Percentiles rank a stretch among this genome's conserved stretches.
Conservation (phyloP, 2,329 filamentous ascomycete genomes). For the Daldinia eschscholtzii region DNA sequence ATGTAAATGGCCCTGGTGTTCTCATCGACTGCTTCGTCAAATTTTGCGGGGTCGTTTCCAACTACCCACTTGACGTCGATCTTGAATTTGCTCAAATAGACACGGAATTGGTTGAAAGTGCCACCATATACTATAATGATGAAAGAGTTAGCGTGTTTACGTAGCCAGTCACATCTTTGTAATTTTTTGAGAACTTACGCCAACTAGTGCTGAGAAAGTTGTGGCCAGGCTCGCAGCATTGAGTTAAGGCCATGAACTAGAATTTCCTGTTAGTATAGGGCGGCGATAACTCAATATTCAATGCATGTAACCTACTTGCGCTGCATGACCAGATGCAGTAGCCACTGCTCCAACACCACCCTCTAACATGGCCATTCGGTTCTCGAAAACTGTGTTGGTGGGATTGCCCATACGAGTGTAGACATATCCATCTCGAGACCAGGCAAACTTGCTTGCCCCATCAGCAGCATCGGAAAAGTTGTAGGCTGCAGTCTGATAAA, state of each 20-base stretch:
- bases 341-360: constrained; percentile 55
- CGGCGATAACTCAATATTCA: neutral
- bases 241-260: constrained; percentile 55
- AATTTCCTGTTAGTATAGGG: constrained; percentile 22
- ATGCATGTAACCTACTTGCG: constrained; percentile 45
- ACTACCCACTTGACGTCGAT: constrained; percentile 56
- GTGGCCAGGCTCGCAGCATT: constrained; percentile 54
- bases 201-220: constrained; percentile 56
- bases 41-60: constrained; percentile 50
- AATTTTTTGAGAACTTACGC: constrained; percentile 42
- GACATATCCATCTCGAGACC: constrained; percentile 56
- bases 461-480: constrained; percentile 56
- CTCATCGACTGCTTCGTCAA: constrained; percentile 51
- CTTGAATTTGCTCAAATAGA: constrained; percentile 56
- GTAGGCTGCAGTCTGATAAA: constrained; percentile 51
- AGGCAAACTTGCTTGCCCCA: constrained; percentile 54
- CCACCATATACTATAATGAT: constrained; percentile 52
- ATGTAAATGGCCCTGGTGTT: constrained; percentile 52
- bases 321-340: constrained; percentile 55
- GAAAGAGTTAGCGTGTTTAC: constrained; percentile 25
- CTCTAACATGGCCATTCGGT: constrained; percentile 55
- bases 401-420: constrained; percentile 57
- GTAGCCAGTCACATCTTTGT: neutral
- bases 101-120: constrained; percentile 56
- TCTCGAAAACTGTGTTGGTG: constrained; percentile 56